Base-by-base conservation (phyloP, 768 basidiomycete genomes). In the Thelephora aurantiotincta region DNA sequence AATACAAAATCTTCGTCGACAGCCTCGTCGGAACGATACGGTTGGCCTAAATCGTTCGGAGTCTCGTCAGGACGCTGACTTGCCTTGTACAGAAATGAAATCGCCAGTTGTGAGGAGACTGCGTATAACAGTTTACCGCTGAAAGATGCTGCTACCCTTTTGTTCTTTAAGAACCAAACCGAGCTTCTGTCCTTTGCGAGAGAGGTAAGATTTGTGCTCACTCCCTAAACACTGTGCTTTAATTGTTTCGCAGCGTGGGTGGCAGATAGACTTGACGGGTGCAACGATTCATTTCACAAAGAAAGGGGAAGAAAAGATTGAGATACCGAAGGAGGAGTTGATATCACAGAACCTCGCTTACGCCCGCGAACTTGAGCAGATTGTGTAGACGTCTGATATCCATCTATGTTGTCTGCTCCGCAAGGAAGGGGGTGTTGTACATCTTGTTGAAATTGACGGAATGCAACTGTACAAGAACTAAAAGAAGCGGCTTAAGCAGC, bases 1-100 rank as follows among this genome's bases (percentile, higher is more conserved):
- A 98, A 60, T 96, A 96, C 70, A 88, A 84, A 55, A 87, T 87
- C 68, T 90, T 97, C 56, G 78, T 96, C 9, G 87, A 93, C 58
- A 86, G 86, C 55, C 68, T 96, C 57, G 89, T 96, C 82, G 83
- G 82, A 13, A 97, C 93, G 3, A 93, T 97, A 55, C 70, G 92
- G 92, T 91, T 52, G 45, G 72, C 62, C 16, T 2, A 23, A 44
- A 13, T 47, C 4, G 19, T 43, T 38, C n/a, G 7, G 48, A 18
- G 12, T 20, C 22, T 38, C n/a, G 9, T 22, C 35, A 13, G 20
- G 3, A 23, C 9, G 11, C 35, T 37, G 35, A 42, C 4, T n/a
- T 11, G 2, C n/a, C 34, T 23, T 34, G n/a, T 42, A 34, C 43
- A 97, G 94, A 56, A 90, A 87, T 57, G 94, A 99, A 68, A 99